Evolutionary conservation across 805 yeast genomes (phyloP).

Genomic region (Sungouiozyma ichnusensis): DNA sequence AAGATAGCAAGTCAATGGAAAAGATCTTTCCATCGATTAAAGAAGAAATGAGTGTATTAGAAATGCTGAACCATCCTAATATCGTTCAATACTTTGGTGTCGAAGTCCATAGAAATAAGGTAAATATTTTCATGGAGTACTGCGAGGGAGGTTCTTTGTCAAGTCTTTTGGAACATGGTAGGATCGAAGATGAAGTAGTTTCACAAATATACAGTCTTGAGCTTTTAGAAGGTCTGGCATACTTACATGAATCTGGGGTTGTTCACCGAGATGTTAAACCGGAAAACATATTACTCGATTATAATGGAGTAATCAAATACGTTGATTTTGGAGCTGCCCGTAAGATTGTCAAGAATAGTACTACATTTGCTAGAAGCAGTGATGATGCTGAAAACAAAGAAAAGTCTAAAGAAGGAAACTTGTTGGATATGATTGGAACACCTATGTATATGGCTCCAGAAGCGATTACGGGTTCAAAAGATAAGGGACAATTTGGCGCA

Average conservation of each 20-base stretch:
- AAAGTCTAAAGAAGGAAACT: conserved; percentile 5
- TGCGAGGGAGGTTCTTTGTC: conserved; percentile 95
- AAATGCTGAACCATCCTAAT: conserved; percentile 91
- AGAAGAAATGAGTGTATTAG: conserved; percentile 94
- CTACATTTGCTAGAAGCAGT: conserved; percentile 26
- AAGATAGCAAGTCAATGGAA: conserved; percentile 75
- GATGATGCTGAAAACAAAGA: conserved; percentile 1
- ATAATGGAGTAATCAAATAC: conserved; percentile 84
- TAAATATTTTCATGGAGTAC: conserved; percentile 92
- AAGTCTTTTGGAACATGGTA: conserved; percentile 73
- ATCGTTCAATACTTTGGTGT: conserved; percentile 95
- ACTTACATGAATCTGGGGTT: conserved; percentile 86
- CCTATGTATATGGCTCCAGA: conserved; percentile 99
- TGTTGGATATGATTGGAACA: conserved; percentile 58
- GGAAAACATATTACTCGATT: conserved; percentile 82
- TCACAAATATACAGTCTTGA: conserved; percentile 84
- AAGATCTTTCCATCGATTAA: conserved; percentile 80
- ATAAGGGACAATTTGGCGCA: conserved; percentile 31
- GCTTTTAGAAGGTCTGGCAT: conserved; percentile 90
- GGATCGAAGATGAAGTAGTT: conserved; percentile 91
- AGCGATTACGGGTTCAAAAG: conserved; percentile 67
- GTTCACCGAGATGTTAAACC: conserved; percentile 98
- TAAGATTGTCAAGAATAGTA: conserved; percentile 53
- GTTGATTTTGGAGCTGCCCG: conserved; percentile 98
- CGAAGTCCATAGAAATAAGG: conserved; percentile 92